phyloP scores from a whole-genome alignment of 1,139 yeast species.

The Wickerhamomyces sp. region DNA sequence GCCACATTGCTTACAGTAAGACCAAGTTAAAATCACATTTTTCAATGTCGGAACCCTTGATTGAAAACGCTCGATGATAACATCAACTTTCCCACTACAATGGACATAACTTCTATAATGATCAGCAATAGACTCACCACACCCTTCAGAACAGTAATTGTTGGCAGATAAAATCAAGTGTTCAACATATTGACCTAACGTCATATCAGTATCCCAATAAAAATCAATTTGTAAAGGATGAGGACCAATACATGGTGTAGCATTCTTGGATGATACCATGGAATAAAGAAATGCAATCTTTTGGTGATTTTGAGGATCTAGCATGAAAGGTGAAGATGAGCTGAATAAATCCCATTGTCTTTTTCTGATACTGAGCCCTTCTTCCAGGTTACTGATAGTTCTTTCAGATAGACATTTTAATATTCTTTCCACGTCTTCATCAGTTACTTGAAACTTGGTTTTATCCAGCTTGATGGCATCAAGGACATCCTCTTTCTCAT shows the following conservation, averaged over 20 bases:
- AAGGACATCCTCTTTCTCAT: conserved; percentile 19
- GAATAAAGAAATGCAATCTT: conserved; percentile 75
- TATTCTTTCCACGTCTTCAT: conserved; percentile 21
- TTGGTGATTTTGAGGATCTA: conserved; percentile 72
- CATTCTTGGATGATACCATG: conserved; percentile 75
- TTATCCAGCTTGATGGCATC: conserved; percentile 17
- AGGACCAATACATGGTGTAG: conserved; percentile 94
- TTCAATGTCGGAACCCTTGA: conserved; percentile 57
- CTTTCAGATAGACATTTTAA: conserved; percentile 31
- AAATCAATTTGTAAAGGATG: conserved; percentile 75
- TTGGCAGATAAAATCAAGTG: conserved; percentile 67
- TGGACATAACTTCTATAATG: conserved; percentile 90
- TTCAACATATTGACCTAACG: conserved; percentile 86
- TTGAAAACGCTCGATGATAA: conserved; percentile 60
- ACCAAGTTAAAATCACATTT: conserved; percentile 84
- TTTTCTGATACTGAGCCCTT: conserved; percentile 33
- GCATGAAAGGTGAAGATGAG: conserved; percentile 43
- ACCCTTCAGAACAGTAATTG: conserved; percentile 71
- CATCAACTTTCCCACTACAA: conserved; percentile 78
- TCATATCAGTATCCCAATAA: conserved; percentile 87
- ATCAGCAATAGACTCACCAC: conserved; percentile 66
- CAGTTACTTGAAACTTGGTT: conserved; percentile 2
- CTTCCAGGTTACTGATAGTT: conserved; percentile 32
- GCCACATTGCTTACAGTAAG: conserved; percentile 79
- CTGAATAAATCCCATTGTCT: conserved; percentile 63